Percentiles rank a stretch among this genome's conserved stretches.
phyloP scores from a whole-genome alignment of 140 eudicot genomes.

The Ambrosia hybrid region DNA sequence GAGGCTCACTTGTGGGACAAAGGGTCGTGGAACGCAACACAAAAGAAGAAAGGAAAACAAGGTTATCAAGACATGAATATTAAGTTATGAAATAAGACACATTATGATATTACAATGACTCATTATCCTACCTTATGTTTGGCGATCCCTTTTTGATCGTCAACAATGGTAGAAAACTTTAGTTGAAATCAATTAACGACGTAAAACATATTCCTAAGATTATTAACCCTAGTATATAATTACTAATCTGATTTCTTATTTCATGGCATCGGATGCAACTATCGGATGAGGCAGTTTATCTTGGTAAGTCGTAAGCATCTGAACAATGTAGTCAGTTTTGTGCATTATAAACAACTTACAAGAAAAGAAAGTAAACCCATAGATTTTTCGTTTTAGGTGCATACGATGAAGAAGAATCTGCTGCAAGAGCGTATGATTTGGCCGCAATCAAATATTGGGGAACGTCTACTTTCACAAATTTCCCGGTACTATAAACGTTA shows the following conservation, averaged over 20 bases:
- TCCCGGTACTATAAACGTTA: conserved; percentile 50
- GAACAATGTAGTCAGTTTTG: not conserved
- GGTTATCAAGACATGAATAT: conserved; percentile 34
- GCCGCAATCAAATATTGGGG: conserved; percentile 96
- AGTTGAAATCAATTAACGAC: not conserved
- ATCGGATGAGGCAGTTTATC: conserved; percentile 65
- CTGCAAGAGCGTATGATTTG: conserved; percentile 87
- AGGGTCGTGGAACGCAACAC: conserved; percentile 77
- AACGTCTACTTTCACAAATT: conserved; percentile 65
- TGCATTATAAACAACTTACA: not conserved
- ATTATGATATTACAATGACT: too few species aligned
- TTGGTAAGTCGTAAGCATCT: conserved; percentile 40
- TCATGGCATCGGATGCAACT: conserved; percentile 25
- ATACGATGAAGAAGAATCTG: conserved; percentile 80
- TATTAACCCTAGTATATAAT: not conserved
- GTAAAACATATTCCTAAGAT: not conserved
- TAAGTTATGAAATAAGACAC: not conserved
- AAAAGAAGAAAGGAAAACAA: conserved; percentile 89
- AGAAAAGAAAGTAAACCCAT: not conserved
- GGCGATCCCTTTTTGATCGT: too few species aligned
- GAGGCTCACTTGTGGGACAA: conserved; percentile 96
- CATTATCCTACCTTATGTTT: too few species aligned
- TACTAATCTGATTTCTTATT: conserved; percentile 14
- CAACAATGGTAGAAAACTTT: too few species aligned
- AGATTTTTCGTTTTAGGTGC: conserved; percentile 49